These are phyloP conservation scores for Pyrenophora graminea DNA, from an alignment of 2,329 filamentous ascomycete genomes.

Conservation along the genomic window DNA sequence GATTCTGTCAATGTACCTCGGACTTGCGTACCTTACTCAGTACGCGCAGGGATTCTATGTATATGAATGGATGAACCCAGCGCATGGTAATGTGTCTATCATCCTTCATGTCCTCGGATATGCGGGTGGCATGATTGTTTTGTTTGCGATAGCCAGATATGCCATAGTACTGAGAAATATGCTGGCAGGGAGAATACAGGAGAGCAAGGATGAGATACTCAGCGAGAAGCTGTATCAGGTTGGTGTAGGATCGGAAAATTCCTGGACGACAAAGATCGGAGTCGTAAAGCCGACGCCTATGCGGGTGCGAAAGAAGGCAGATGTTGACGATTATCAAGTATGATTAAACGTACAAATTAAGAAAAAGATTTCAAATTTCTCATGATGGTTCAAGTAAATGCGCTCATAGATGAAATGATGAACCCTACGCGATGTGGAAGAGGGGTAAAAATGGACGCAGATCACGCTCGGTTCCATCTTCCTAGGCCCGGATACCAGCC, in stretches of 20 bases:
- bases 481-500: no score
- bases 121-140: constrained; percentile 23
- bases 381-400: no score
- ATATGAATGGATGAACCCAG: constrained; percentile 59
- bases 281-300: constrained; percentile 10
- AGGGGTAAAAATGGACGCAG: no score
- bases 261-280: constrained; percentile 18
- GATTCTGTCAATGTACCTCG: constrained; percentile 70
- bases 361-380: no score
- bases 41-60: constrained; percentile 72
- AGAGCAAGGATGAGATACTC: constrained; percentile 2
- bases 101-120: constrained; percentile 30
- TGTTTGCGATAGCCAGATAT: constrained; percentile 25
- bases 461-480: no score
- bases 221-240: constrained; percentile 15
- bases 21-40: constrained; percentile 71
- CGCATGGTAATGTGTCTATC: constrained; percentile 27
- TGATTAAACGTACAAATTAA: not conserved
- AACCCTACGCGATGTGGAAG: no score
- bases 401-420: no score
- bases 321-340: not conserved
- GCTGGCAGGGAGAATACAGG: constrained; percentile 11
- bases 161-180: constrained; percentile 19
- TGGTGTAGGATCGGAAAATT: constrained; percentile 13
- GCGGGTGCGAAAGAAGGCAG: constrained; percentile 1